Evolutionary conservation across 2,329 filamentous ascomycete species (phyloP).

Genomic region (Sordariomycetes sp.): DNA sequence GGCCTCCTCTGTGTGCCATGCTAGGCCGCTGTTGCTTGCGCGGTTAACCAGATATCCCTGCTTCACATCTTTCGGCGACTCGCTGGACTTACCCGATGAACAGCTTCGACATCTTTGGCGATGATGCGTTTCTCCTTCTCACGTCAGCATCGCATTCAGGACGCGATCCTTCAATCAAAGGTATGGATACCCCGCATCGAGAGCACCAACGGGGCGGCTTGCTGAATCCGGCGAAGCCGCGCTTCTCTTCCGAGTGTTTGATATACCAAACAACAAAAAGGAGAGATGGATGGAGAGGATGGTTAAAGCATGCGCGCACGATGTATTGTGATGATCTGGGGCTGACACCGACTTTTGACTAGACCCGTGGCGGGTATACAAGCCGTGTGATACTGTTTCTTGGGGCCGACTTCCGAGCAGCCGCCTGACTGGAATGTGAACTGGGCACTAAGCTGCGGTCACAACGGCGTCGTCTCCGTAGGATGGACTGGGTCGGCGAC

Average conservation of each 20-base stretch:
- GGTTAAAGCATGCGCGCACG: background rate
- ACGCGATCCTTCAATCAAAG: background rate
- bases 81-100: slow-evolving; percentile 68
- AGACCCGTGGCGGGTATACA: background rate
- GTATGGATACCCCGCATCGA: background rate
- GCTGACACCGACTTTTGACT: background rate
- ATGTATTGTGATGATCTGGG: background rate
- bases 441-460: background rate
- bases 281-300: background rate
- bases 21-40: slow-evolving; percentile 60
- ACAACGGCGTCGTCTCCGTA: background rate
- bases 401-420: background rate
- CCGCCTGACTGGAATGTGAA: background rate
- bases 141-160: background rate
- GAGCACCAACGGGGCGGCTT: background rate
- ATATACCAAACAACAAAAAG: background rate
- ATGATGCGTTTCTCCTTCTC: background rate
- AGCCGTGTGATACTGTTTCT: background rate
- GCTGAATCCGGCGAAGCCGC: background rate
- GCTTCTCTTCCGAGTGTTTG: background rate
- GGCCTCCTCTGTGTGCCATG: slow-evolving; percentile 92
- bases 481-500: background rate
- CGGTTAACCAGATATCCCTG: slow-evolving; percentile 5
- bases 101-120: slow-evolving; percentile 64
- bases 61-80: background rate